A percentile compares a stretch with the other conserved stretches of the same genome.
Evolutionary conservation across 768 basidiomycete genomes (phyloP).

Genomic region (Boletus rubescentipes): DNA sequence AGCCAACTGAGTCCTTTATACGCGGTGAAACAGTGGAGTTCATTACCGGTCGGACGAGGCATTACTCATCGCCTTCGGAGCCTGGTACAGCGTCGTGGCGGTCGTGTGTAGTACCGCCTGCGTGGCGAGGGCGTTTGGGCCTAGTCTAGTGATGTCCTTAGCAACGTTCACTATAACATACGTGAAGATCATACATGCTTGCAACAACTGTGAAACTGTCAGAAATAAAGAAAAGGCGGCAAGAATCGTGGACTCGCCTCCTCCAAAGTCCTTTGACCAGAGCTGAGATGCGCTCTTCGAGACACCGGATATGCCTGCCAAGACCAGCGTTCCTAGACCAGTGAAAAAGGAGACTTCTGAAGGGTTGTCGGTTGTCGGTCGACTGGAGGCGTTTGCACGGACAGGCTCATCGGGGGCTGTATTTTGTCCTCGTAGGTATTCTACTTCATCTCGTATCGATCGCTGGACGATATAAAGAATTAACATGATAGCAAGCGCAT

Average conservation of each 20-base stretch:
- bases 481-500: constrained; percentile 18
- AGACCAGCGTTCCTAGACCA: constrained; percentile 15
- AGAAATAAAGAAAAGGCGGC: not conserved
- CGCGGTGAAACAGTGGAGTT: not conserved
- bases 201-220: constrained; percentile 18
- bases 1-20: not conserved
- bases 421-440: constrained; percentile 12
- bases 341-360: constrained; percentile 8
- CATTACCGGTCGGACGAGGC: constrained; percentile 28
- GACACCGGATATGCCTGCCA: constrained; percentile 21
- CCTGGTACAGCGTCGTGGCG: constrained; percentile 23
- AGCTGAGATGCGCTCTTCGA: constrained; percentile 27
- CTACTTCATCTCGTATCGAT: constrained; percentile 19
- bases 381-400: not conserved
- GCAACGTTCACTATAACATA: not conserved
- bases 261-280: constrained; percentile 31
- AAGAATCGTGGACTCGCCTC: constrained; percentile 13
- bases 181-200: constrained; percentile 20
- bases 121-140: constrained; percentile 24
- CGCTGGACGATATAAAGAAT: constrained; percentile 24
- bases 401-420: constrained; percentile 8
- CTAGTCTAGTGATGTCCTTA: constrained; percentile 15
- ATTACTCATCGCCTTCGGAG: constrained; percentile 18
- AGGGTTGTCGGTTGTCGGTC: not conserved
- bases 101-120: constrained; percentile 28